phyloP scores from a whole-genome alignment of 495 filamentous ascomycete species.

The Acidomyces sp. region DNA sequence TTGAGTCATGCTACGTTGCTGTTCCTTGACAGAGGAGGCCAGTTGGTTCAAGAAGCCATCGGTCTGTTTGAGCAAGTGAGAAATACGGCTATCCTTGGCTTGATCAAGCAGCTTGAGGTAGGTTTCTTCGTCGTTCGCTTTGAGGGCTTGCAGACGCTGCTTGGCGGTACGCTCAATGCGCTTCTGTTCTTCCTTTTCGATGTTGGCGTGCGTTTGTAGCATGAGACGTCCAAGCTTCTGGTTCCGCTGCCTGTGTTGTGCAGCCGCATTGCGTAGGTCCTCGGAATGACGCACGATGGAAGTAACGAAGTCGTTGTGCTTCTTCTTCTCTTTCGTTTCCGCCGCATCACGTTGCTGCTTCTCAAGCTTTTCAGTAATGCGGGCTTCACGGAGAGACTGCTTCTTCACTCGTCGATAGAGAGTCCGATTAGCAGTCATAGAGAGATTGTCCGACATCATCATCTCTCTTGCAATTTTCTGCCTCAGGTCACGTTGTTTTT shows the following conservation, averaged over 20 bases:
- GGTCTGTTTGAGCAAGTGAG: conserved; percentile 87
- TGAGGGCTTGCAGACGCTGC: conserved; percentile 96
- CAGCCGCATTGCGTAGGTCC: conserved; percentile 47
- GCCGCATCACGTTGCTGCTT: conserved; percentile 95
- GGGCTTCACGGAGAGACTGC: conserved; percentile 85
- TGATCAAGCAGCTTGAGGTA: conserved; percentile 94
- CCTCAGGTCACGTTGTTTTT: conserved; percentile 72
- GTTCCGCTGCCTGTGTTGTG: conserved; percentile 52
- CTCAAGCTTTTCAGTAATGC: conserved; percentile 95
- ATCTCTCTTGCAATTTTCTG: conserved; percentile 77
- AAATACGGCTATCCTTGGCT: conserved; percentile 97
- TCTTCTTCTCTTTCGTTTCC: conserved; percentile 88
- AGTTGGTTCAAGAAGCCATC: conserved; percentile 95
- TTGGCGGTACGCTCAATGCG: conserved; percentile 92
- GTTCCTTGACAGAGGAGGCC: conserved; percentile 77
- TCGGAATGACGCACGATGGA: conserved; percentile 54
- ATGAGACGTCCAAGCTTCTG: conserved; percentile 81
- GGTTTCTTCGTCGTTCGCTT: conserved; percentile 97
- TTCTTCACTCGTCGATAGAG: conserved; percentile 91
- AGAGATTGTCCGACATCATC: conserved; percentile 84
- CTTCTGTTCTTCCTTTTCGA: conserved; percentile 98
- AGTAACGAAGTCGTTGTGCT: conserved; percentile 77
- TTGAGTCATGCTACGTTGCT: conserved; percentile 70
- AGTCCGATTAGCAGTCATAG: conserved; percentile 84
- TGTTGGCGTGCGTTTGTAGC: conserved; percentile 77